Evolutionary conservation across 768 basidiomycete species (phyloP), one percentile per base, ranked within the genome.

Genomic region (Pisolithus sp.): DNA sequence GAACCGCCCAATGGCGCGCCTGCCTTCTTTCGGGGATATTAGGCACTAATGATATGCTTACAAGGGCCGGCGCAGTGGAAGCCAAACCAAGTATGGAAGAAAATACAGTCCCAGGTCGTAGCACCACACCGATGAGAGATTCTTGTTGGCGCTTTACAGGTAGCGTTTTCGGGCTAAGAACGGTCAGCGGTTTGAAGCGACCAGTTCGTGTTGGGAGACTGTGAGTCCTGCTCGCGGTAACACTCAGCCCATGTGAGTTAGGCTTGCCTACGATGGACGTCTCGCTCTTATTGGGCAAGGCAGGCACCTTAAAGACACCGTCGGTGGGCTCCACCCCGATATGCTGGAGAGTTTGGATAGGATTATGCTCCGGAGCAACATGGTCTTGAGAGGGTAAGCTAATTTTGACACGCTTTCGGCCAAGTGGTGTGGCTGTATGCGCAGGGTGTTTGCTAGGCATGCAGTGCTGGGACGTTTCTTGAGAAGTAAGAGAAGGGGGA

Each of bases 21-120:
- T 68, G 72, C 64, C 77, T 85, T 30, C 85, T 71, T 49, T 86
- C 77, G 0, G 79, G 69, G 9, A 83, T 59, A 20, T 73, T 74
- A 0, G 86, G 85, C 1, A 87, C 85, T 30, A 82, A 55, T 5
- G 74, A 68, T 41, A 87, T 77, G 17, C 68, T 55, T 10, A 60
- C 50, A 12, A 86, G 68, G 3, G 55, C 41, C 10, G 13, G 43
- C 4, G 47, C 9, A 24, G 18, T 44, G 34, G 31, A 17, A 43
- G 37, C 21, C 34, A 34, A 41, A 28, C 12, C 50, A 1, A 48
- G 41, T 6, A 45, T 8, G 30, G 45, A 37, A 20, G 41, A 36
- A 0, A 36, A 20, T 7, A 10, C n/a, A 3, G 7, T 41, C 17
- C 52, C 24, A 17, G 24, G 23, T 10, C 38, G 9, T 15, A 46